Base-by-base conservation (phyloP, 192 early-diverging fungal species). In the Kickxella alabastrina region DNA sequence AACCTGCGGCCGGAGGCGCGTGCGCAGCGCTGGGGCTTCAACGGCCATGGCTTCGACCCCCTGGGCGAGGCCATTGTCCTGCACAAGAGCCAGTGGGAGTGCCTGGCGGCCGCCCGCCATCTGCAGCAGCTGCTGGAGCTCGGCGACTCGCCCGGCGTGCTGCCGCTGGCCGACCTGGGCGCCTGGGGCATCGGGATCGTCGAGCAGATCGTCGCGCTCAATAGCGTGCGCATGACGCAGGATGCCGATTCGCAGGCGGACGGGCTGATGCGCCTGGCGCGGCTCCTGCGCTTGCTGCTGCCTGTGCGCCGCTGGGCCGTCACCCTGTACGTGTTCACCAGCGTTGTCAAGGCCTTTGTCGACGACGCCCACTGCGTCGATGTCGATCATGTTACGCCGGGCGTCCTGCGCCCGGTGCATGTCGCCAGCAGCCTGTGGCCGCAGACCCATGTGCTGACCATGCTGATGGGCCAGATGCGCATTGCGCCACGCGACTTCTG, bases 401-500 rank as follows among this genome's bases (percentile, higher is more conserved):
- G 13, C 19, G 2, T 22, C 23, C 36, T 19, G 15, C 35, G 10
- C 7, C 17, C 15, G 15, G 10, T 17, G 35, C 0, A 2, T 17
- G 10, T 6, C 17, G 5, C 3, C 0, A 37, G 10, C 26, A 62
- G 53, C 24, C 70, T 58, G 6, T 73, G 62, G 70, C 62, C 62
- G 0, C 14, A 14, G 18, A 50, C 43, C 14, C 70, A 73, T 21
- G 44, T 66, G 9, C 50, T 73, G 28, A 65, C 63, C 0, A 40
- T 73, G 57, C 44, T 73, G 49, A 73, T 73, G 57, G 43, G 51
- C 9, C 54, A 61, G 15, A 36, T 73, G 49, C 25, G 39, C 1
- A 66, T 73, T 54, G 35, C 39, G n/a, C 43, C 63, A 1, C 31
- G 54, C 1, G 43, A 65, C 51, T 66, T 73, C 38, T 73, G 62